phyloP scores from a whole-genome alignment of 768 basidiomycete species.

The Clathrus columnatus region DNA sequence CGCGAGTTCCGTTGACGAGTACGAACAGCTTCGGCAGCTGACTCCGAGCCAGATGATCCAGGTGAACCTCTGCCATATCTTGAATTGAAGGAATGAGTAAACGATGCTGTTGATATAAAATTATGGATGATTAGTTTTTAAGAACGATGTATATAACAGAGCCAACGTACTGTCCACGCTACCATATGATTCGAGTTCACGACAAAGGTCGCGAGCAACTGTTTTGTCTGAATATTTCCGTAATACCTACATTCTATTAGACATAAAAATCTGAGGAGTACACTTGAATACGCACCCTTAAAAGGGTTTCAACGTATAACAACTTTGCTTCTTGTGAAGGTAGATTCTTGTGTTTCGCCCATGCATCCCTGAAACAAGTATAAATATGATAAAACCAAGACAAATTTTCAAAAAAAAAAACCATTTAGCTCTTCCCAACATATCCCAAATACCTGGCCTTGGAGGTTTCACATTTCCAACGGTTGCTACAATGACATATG shows the following conservation, averaged over 20 bases:
- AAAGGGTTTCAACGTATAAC: conserved; percentile 79
- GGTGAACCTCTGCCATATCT: conserved; percentile 55
- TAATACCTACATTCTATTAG: conserved; percentile 46
- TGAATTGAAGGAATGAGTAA: conserved; percentile 1
- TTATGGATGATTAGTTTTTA: neutral
- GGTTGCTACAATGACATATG: conserved; percentile 73
- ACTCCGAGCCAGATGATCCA: conserved; percentile 46
- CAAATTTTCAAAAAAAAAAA: conserved; percentile 26
- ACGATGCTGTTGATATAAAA: neutral
- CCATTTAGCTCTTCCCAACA: conserved; percentile 93
- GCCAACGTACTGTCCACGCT: conserved; percentile 51
- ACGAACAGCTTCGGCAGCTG: conserved; percentile 16
- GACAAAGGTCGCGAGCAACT: conserved; percentile 60
- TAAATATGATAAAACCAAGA: conserved; percentile 16
- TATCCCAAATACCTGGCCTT: conserved; percentile 82
- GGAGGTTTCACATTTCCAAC: conserved; percentile 75
- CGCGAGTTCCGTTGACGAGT: neutral
- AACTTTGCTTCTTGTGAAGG: conserved; percentile 75
- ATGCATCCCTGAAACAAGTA: conserved; percentile 64
- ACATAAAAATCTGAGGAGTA: too few relatives aligned
- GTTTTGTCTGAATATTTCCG: conserved; percentile 80
- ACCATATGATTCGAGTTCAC: conserved; percentile 71
- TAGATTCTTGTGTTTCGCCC: conserved; percentile 87
- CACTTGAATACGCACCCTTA: conserved; percentile 47
- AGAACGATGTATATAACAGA: neutral